Conservation (phyloP, 2,329 filamentous ascomycete genomes). For the Chaetomium sp. region DNA sequence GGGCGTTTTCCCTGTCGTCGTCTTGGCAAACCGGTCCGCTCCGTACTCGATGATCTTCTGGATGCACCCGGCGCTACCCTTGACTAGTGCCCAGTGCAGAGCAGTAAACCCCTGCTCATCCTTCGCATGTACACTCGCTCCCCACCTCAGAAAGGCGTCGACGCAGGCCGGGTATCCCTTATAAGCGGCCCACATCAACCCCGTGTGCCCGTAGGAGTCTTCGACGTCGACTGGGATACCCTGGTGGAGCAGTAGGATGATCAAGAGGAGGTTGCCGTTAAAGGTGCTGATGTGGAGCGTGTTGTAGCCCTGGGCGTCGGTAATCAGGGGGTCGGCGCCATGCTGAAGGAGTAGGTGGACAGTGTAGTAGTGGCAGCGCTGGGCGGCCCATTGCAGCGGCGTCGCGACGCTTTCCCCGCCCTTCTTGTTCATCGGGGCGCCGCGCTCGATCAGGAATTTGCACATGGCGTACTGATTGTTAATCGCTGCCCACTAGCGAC, state of each 20-base stretch:
- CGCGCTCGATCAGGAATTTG: constrained; percentile 83
- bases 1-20: constrained; percentile 87
- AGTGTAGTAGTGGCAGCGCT: constrained; percentile 94
- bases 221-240: constrained; percentile 91
- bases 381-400: constrained; percentile 94
- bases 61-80: constrained; percentile 85
- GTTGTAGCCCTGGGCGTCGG: constrained; percentile 96
- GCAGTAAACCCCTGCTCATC: constrained; percentile 95
- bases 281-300: constrained; percentile 96
- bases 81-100: constrained; percentile 94
- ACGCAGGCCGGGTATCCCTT: constrained; percentile 93
- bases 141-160: constrained; percentile 91
- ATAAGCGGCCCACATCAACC: constrained; percentile 98
- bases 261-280: constrained; percentile 89
- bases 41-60: constrained; percentile 96
- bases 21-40: constrained; percentile 88
- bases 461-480: constrained; percentile 98
- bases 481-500: constrained; percentile 87
- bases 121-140: constrained; percentile 84
- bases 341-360: constrained; percentile 89
- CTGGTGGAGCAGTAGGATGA: constrained; percentile 88
- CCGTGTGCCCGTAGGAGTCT: constrained; percentile 88
- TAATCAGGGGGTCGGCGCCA: constrained; percentile 89
- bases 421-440: constrained; percentile 91
- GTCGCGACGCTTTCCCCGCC: constrained; percentile 95